These are phyloP conservation scores for Boletus reticulatus DNA, from an alignment of 768 basidiomycete species.

Conservation along the genomic window DNA sequence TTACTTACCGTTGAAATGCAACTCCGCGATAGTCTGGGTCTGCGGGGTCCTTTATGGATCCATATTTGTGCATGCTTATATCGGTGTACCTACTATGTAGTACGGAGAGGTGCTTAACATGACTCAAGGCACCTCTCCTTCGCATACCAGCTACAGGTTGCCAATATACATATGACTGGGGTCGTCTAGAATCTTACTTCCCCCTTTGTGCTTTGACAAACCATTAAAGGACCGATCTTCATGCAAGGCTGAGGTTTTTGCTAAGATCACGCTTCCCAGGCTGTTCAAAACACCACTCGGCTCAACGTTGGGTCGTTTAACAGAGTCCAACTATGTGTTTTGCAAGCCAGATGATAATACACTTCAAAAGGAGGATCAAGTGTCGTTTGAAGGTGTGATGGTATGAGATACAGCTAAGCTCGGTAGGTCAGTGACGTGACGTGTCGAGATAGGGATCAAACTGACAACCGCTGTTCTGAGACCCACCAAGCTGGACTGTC, in stretches of 20 bases:
- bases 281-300: too few relatives aligned
- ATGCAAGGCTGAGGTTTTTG: too few relatives aligned
- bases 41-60: slow-evolving; percentile 3
- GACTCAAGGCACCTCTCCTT: too few relatives aligned
- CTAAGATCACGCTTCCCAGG: too few relatives aligned
- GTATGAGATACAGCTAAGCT: background rate
- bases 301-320: too few relatives aligned
- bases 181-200: too few relatives aligned
- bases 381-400: background rate
- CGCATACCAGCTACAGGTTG: too few relatives aligned
- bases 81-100: too few relatives aligned
- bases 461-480: slow-evolving; percentile 5
- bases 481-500: slow-evolving; percentile 1
- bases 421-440: background rate
- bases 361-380: background rate
- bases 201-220: too few relatives aligned
- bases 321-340: background rate
- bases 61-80: slow-evolving; percentile 3
- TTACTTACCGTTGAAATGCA: background rate
- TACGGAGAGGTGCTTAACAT: too few relatives aligned
- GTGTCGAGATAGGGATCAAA: background rate
- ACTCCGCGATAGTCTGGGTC: slow-evolving; percentile 2
- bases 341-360: background rate
- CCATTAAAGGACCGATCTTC: too few relatives aligned
- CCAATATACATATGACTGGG: background rate